A percentile compares a stretch with the other conserved stretches of the same genome.
phyloP scores from a whole-genome alignment of 2,329 filamentous ascomycete genomes.

The Neofusicoccum parvum region DNA sequence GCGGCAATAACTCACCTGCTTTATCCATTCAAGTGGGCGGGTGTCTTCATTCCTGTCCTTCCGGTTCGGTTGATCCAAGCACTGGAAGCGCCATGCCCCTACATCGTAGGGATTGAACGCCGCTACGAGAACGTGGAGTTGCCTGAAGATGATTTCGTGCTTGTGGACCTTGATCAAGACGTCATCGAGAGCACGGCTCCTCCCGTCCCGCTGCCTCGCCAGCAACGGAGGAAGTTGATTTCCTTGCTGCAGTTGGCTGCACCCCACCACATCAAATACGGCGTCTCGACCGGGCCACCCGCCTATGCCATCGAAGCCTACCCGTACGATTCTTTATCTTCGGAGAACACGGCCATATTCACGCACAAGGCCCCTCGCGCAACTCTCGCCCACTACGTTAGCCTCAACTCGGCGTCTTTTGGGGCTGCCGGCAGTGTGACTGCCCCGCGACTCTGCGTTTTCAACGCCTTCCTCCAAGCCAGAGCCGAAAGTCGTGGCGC shows the following conservation, averaged over 20 bases:
- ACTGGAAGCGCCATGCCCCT: conserved; percentile 91
- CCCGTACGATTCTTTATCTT: conserved; percentile 85
- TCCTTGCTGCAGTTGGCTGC: conserved; percentile 87
- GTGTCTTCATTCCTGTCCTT: conserved; percentile 89
- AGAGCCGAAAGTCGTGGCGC: conserved; percentile 58
- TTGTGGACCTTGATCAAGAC: conserved; percentile 87
- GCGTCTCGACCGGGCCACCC: conserved; percentile 84
- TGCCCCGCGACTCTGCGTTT: conserved; percentile 66
- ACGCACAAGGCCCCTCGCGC: conserved; percentile 69
- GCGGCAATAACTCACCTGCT: conserved; percentile 82
- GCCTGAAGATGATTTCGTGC: conserved; percentile 91
- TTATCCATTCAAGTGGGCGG: conserved; percentile 90
- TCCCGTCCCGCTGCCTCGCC: conserved; percentile 79
- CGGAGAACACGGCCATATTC: conserved; percentile 81
- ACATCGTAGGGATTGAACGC: conserved; percentile 93
- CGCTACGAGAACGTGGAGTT: conserved; percentile 84
- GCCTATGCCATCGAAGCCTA: conserved; percentile 92
- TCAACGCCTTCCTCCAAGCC: conserved; percentile 87
- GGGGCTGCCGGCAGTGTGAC: conserved; percentile 56
- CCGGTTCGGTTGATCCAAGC: conserved; percentile 86
- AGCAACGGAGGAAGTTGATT: conserved; percentile 85
- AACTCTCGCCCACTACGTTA: conserved; percentile 81
- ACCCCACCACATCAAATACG: conserved; percentile 83
- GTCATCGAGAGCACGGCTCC: conserved; percentile 81
- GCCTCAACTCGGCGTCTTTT: conserved; percentile 87